Evolutionary conservation across 2,329 filamentous ascomycete genomes (phyloP).

Genomic region (Alternaria incomplexa): DNA sequence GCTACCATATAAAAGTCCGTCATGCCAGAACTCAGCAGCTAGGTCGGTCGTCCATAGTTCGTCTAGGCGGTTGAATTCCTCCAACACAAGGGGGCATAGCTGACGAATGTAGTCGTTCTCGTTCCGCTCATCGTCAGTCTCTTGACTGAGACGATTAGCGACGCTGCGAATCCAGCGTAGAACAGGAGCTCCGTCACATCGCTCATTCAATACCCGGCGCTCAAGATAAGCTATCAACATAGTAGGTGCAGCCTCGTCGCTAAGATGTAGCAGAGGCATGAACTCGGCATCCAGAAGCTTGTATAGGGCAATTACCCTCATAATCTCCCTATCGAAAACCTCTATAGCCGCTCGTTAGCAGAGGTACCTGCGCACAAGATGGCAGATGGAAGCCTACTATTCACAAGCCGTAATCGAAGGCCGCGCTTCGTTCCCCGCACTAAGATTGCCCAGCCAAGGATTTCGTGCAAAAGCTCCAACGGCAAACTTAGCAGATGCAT

Average conservation of each 20-base stretch:
- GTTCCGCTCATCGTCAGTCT: neutral
- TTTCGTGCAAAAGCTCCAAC: neutral
- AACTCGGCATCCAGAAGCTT: neutral
- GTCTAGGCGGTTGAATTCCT: neutral
- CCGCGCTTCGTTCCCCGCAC: neutral
- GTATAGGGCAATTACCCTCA: neutral
- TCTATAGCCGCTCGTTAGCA: neutral
- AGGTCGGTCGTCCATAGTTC: neutral
- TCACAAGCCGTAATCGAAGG: neutral
- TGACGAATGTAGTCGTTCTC: neutral
- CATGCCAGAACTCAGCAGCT: neutral
- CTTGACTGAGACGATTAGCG: neutral
- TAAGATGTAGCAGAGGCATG: neutral
- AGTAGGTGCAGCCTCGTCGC: neutral
- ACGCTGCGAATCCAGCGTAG: neutral
- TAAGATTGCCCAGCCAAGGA: neutral
- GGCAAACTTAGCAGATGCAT: neutral
- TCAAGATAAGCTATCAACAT: neutral
- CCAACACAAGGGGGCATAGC: neutral
- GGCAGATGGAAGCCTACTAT: neutral
- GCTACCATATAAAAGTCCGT: neutral
- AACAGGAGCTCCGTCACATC: neutral
- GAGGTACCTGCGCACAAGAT: neutral
- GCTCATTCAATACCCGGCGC: neutral
- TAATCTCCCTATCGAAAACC: neutral